Evolutionary conservation across 2,329 filamentous ascomycete genomes (phyloP).

Genomic region (Verruconis gallopava): DNA sequence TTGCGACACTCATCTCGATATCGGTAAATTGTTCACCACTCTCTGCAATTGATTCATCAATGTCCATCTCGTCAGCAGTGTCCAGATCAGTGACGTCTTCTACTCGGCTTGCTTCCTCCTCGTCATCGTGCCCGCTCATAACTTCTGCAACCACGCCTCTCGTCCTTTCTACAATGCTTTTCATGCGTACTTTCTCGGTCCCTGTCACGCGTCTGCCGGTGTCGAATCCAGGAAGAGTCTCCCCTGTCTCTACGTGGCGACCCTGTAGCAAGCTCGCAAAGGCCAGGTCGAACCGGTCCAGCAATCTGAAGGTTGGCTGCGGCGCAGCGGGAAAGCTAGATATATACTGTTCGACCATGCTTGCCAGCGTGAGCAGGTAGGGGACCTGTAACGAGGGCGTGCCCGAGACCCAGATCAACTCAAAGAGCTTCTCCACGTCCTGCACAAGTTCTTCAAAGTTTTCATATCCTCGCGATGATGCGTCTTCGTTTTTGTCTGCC

Average conservation of each 20-base stretch:
- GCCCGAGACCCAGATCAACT: slow-evolving; percentile 75
- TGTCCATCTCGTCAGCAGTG: slow-evolving; percentile 25
- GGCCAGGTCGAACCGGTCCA: slow-evolving; percentile 70
- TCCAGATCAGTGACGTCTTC: slow-evolving; percentile 18
- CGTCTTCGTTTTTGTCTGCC: slow-evolving; percentile 2
- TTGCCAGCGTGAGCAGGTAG: slow-evolving; percentile 66
- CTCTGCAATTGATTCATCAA: slow-evolving; percentile 10
- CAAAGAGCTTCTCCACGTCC: slow-evolving; percentile 62
- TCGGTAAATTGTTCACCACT: slow-evolving; percentile 9
- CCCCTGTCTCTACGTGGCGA: slow-evolving; percentile 50
- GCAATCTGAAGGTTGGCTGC: slow-evolving; percentile 52
- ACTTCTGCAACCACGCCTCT: slow-evolving; percentile 57
- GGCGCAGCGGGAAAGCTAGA: slow-evolving; percentile 57
- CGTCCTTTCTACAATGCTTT: slow-evolving; percentile 66
- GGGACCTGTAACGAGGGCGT: slow-evolving; percentile 74
- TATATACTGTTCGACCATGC: slow-evolving; percentile 59
- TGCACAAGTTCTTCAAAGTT: slow-evolving; percentile 57
- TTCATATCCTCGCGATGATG: slow-evolving; percentile 33
- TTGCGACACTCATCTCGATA: slow-evolving; percentile 56
- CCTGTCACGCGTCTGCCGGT: slow-evolving; percentile 52
- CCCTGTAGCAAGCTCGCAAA: slow-evolving; percentile 65
- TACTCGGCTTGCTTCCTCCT: slow-evolving; percentile 21
- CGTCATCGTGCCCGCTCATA: slow-evolving; percentile 42
- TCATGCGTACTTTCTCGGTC: slow-evolving; percentile 79
- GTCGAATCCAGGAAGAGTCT: slow-evolving; percentile 58